These are phyloP conservation scores for Aspergillus latus DNA, from an alignment of 2,329 filamentous ascomycete genomes.

Conservation along the genomic window DNA sequence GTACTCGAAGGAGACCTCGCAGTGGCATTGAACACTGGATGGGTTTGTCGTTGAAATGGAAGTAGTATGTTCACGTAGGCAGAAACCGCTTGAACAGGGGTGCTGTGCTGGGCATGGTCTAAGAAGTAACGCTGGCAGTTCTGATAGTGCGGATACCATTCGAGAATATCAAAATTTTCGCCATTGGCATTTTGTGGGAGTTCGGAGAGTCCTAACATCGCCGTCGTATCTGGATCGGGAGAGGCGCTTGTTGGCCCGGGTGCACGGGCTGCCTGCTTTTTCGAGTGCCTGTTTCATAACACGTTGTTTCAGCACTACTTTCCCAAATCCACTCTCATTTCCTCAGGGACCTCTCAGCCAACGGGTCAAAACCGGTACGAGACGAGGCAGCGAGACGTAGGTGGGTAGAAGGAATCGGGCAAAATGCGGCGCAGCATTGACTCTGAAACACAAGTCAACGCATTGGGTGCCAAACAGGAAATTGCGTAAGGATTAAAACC, in stretches of 20 bases:
- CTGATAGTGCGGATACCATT: slow-evolving; percentile 90
- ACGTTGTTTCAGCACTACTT: slow-evolving; percentile 6
- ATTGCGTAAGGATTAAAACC: background rate
- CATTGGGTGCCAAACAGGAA: background rate
- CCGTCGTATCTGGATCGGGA: slow-evolving; percentile 37
- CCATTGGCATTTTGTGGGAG: slow-evolving; percentile 40
- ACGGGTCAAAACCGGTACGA: background rate
- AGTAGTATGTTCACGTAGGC: slow-evolving; percentile 89
- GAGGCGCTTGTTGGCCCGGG: slow-evolving; percentile 26
- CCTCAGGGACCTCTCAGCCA: background rate
- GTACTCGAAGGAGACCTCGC: slow-evolving; percentile 29
- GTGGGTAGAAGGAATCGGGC: slow-evolving; percentile 3
- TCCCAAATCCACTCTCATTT: background rate
- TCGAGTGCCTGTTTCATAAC: slow-evolving; percentile 21
- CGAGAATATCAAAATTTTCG: slow-evolving; percentile 66
- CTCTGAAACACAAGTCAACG: slow-evolving; percentile 6
- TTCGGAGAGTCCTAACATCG: slow-evolving; percentile 39
- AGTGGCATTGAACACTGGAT: slow-evolving; percentile 49
- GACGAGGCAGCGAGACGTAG: slow-evolving; percentile 1
- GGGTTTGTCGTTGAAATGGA: slow-evolving; percentile 70
- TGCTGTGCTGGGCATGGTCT: slow-evolving; percentile 82
- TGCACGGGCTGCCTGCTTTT: slow-evolving; percentile 18
- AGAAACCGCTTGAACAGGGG: slow-evolving; percentile 80
- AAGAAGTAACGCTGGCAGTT: slow-evolving; percentile 89
- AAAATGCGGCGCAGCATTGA: slow-evolving; percentile 7